Evolutionary conservation across 768 basidiomycete species (phyloP).

Genomic region (Paxillus involutus): DNA sequence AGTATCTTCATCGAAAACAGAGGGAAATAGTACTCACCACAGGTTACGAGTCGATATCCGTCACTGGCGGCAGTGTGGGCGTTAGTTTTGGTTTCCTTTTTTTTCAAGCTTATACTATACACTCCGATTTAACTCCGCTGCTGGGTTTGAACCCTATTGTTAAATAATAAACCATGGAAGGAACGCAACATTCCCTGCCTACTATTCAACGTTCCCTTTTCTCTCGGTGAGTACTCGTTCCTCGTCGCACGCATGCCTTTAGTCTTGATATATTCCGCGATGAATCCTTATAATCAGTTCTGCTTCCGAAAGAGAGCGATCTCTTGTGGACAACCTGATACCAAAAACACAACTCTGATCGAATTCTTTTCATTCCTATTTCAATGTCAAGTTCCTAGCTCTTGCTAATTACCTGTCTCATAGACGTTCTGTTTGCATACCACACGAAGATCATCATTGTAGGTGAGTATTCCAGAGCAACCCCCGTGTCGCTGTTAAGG

Average conservation of each 20-base stretch:
- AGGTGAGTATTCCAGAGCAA: background rate
- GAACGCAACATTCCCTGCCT: too few relatives aligned
- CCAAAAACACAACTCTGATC: conserved; percentile 52
- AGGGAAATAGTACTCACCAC: conserved; percentile 33
- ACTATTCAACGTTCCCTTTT: too few relatives aligned
- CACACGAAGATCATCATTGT: background rate
- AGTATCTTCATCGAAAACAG: conserved; percentile 55
- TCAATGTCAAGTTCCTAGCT: too few relatives aligned
- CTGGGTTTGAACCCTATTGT: conserved; percentile 17
- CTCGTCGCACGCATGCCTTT: background rate
- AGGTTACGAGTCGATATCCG: background rate
- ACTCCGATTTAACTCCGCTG: conserved; percentile 14
- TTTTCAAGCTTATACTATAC: background rate
- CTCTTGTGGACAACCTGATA: conserved; percentile 70
- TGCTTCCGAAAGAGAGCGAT: conserved; percentile 80
- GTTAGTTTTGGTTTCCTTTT: too few relatives aligned
- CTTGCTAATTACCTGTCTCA: background rate
- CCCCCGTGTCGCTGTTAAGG: conserved; percentile 25
- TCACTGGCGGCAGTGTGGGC: too few relatives aligned
- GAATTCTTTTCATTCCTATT: conserved; percentile 6
- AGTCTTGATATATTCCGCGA: conserved; percentile 30
- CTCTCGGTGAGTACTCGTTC: conserved; percentile 12
- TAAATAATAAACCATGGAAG: too few relatives aligned
- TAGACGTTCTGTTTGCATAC: conserved; percentile 2
- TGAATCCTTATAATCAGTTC: conserved; percentile 65